Evolutionary conservation across 2,329 filamentous ascomycete genomes (phyloP), one percentile per base, ranked within the genome.

Genomic region (Ceratocystis destructans): DNA sequence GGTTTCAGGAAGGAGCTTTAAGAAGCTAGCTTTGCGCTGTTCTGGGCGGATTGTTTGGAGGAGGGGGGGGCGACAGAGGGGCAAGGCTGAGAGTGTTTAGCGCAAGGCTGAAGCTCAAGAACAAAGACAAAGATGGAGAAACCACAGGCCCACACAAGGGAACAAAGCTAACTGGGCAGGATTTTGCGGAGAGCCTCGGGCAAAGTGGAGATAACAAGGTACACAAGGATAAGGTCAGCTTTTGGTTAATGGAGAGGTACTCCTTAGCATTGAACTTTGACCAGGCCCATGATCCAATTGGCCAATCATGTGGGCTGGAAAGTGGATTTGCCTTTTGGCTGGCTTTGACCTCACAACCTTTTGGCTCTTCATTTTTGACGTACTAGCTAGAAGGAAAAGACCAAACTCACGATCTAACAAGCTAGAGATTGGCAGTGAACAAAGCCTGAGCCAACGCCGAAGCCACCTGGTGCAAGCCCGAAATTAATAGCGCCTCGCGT

Each of bases 291-390:
- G 61, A 28, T n/a, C 67, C 71, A 70, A 77, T 77, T 77, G 76
- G 68, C 76, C 76, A 78, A 78, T 77, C 76, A 78, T 65, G 62
- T 65, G 50, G 53, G 64, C 22, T 64, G 55, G 45, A 69, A 69
- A 65, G 61, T 67, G 69, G 64, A 65, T 65, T 67, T 62, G 33
- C 17, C 62, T 70, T 68, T 69, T 57, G 46, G 10, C 28, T 53
- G 48, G 48, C 48, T 53, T 48, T 46, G 31, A 7, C 62, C 66
- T 71, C 69, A 70, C 70, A 71, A 70, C 69, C 69, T 59, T 37
- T 33, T 28, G 15, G 12, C 20, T 37, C 12, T 28, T 59, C 37
- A 41, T 41, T 41, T 10, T 53, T 53, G 20, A 20, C 48, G 15
- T 15, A 17, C 28, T n/a, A 31, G 53, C 48, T 22, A n/a, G 48